Evolutionary conservation across 1,284 basidiomycete species (phyloP).

Genomic region (Trichosporon asahii): DNA sequence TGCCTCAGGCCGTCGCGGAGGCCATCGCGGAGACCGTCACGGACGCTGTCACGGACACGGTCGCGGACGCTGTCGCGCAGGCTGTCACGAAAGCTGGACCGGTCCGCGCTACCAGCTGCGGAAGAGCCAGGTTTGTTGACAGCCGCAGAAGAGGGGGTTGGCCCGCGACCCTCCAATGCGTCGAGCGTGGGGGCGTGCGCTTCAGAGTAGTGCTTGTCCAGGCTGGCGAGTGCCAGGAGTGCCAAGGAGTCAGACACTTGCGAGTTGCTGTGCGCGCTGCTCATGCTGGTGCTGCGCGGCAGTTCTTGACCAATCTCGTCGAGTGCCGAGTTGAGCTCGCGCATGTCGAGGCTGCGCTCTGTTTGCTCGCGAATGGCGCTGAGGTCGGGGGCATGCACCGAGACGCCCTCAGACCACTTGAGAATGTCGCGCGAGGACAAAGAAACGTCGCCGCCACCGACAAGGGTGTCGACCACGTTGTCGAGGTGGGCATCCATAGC

Average conservation of each 20-base stretch:
- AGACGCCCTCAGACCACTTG: constrained; percentile 6
- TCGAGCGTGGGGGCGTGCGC: constrained; percentile 1
- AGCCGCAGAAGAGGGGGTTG: background rate
- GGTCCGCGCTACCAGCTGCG: background rate
- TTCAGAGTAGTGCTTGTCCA: background rate
- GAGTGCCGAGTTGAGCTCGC: background rate
- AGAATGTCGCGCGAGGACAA: constrained; percentile 8
- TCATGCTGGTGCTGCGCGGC: background rate
- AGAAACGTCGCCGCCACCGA: constrained; percentile 3
- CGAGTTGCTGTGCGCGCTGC: background rate
- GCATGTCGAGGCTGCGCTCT: constrained; percentile 6
- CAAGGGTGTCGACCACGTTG: background rate
- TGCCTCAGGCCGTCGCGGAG: background rate
- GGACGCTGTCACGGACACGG: background rate
- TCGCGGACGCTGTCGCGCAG: background rate
- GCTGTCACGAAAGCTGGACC: background rate
- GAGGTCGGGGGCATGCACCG: constrained; percentile 2
- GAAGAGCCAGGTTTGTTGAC: background rate
- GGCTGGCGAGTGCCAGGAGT: background rate
- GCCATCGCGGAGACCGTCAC: background rate
- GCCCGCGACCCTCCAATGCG: background rate
- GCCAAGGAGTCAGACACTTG: background rate
- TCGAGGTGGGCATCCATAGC: constrained; percentile 4
- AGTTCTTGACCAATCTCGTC: background rate
- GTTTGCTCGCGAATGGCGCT: background rate